Conservation (phyloP, 805 yeast species). For the Candida boidinii region DNA sequence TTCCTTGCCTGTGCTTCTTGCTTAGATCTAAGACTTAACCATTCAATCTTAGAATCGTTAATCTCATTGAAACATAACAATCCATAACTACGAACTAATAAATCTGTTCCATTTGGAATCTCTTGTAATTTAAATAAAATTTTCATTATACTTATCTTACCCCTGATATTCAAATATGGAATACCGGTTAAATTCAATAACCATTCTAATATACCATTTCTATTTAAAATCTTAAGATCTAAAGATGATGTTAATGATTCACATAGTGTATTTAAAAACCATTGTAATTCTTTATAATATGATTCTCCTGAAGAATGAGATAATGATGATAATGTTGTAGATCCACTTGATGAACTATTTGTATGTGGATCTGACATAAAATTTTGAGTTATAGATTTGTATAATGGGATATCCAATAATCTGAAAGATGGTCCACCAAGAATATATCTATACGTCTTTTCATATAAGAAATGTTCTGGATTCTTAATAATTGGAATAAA, state of each 20-base stretch:
- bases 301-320: slow-evolving; percentile 33
- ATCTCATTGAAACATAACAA: slow-evolving; percentile 31
- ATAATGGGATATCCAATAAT: slow-evolving; percentile 36
- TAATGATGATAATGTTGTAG: no score
- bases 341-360: slow-evolving; percentile 6
- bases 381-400: slow-evolving; percentile 26
- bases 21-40: neutral
- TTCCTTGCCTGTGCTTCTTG: slow-evolving; percentile 6
- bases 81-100: slow-evolving; percentile 52
- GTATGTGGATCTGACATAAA: slow-evolving; percentile 18
- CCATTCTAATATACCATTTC: slow-evolving; percentile 61
- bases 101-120: slow-evolving; percentile 50
- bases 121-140: slow-evolving; percentile 39
- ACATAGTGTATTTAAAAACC: slow-evolving; percentile 51
- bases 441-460: slow-evolving; percentile 59
- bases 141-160: slow-evolving; percentile 31
- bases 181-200: slow-evolving; percentile 43
- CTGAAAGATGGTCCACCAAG: slow-evolving; percentile 43
- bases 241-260: slow-evolving; percentile 34
- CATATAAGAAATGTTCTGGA: slow-evolving; percentile 72
- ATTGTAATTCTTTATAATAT: slow-evolving; percentile 49
- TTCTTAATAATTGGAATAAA: slow-evolving; percentile 49
- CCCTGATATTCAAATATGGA: slow-evolving; percentile 34
- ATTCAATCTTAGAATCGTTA: slow-evolving; percentile 2
- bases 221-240: slow-evolving; percentile 48